Conservation (phyloP, 371 early-diverging fungal genomes). For the Apophysomyces elegans region DNA sequence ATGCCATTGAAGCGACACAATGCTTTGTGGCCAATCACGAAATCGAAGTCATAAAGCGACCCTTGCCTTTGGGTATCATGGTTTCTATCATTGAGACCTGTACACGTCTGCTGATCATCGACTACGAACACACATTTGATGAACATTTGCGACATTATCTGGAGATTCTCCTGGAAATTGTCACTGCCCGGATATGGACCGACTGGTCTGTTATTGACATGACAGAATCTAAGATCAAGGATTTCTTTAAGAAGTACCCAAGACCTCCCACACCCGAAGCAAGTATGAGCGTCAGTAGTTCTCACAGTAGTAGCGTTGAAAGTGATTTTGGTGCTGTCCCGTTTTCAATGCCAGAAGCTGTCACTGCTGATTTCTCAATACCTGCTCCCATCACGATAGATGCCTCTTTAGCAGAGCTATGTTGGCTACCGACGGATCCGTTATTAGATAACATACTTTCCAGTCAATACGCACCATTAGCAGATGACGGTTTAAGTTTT, state of each 20-base stretch:
- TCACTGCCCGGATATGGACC: slow-evolving; percentile 10
- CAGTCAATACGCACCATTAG: neutral
- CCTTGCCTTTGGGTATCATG: slow-evolving; percentile 15
- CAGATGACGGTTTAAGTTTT: neutral
- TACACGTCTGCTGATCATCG: slow-evolving; percentile 19
- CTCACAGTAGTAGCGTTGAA: neutral
- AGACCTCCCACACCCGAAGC: slow-evolving; percentile 10
- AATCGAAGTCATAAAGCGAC: neutral
- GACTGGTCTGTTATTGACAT: slow-evolving; percentile 16
- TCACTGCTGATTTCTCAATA: neutral
- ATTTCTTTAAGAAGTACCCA: slow-evolving; percentile 17
- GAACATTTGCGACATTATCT: slow-evolving; percentile 9
- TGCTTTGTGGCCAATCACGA: neutral
- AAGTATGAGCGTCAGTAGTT: neutral
- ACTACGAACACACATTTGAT: slow-evolving; percentile 21
- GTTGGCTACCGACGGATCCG: neutral
- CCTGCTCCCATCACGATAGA: neutral
- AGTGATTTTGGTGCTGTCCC: neutral
- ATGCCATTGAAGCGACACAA: slow-evolving; percentile 6
- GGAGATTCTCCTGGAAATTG: neutral
- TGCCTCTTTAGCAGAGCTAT: neutral
- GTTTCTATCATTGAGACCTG: slow-evolving; percentile 18
- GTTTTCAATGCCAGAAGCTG: too few relatives aligned
- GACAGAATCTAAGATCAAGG: slow-evolving; percentile 1
- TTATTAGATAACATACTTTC: neutral